Conservation (phyloP, 2,329 filamentous ascomycete species). For the Fonsecaea pedrosoi region DNA sequence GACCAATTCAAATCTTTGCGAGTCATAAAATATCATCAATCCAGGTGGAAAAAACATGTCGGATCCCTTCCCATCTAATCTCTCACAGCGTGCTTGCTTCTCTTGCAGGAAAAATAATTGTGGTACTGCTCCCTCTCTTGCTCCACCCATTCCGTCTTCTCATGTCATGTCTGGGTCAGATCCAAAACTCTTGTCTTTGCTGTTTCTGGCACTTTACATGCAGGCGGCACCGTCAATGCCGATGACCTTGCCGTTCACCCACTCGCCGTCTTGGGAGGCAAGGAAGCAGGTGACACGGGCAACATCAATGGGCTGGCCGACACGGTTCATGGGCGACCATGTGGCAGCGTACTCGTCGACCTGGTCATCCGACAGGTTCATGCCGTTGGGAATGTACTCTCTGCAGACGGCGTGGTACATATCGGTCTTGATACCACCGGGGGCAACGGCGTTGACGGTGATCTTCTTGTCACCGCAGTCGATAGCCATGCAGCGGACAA, state of each 20-base stretch:
- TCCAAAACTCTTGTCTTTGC: constrained; percentile 5
- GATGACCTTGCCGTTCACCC: constrained; percentile 56
- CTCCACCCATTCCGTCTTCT: not conserved
- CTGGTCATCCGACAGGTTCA: constrained; percentile 40
- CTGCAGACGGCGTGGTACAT: constrained; percentile 63
- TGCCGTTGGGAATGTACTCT: constrained; percentile 52
- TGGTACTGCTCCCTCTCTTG: not conserved
- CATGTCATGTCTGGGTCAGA: constrained; percentile 1
- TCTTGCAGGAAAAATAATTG: no score
- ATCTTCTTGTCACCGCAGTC: constrained; percentile 72
- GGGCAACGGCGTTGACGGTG: constrained; percentile 71
- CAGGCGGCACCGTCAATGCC: constrained; percentile 46
- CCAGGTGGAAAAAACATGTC: not conserved
- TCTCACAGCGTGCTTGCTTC: not conserved
- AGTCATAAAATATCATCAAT: not conserved
- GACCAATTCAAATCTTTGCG: not conserved
- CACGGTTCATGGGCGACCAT: constrained; percentile 61
- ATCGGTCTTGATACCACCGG: constrained; percentile 71
- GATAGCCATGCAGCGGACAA: constrained; percentile 75
- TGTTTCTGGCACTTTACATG: constrained; percentile 33
- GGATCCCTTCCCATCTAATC: not conserved
- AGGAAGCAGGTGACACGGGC: constrained; percentile 64
- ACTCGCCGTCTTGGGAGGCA: constrained; percentile 65
- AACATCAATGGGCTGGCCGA: constrained; percentile 65
- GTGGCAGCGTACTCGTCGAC: constrained; percentile 45